These are phyloP conservation scores for Aspergillus novofumigatus DNA, from an alignment of 2,329 filamentous ascomycete genomes.

Conservation along the genomic window DNA sequence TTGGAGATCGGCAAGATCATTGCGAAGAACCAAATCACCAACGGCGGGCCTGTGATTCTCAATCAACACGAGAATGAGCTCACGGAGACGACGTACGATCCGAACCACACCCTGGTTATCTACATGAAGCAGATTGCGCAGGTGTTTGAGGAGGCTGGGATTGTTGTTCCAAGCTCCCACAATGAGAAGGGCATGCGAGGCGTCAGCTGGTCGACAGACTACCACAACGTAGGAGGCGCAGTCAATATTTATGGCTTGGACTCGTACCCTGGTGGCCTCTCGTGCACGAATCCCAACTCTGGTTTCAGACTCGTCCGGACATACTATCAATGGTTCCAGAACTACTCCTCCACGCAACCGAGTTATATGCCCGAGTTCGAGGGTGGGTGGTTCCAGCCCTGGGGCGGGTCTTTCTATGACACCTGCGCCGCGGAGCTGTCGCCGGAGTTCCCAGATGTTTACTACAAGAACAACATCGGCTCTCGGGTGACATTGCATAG, in stretches of 20 bases:
- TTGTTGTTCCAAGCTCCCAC: constrained; percentile 48
- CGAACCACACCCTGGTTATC: constrained; percentile 45
- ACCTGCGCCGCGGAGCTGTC: constrained; percentile 45
- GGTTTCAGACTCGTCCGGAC: constrained; percentile 50
- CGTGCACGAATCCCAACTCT: constrained; percentile 47
- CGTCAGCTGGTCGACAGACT: constrained; percentile 53
- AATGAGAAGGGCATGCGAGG: constrained; percentile 51
- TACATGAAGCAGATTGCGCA: constrained; percentile 52
- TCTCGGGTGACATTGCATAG: constrained; percentile 48
- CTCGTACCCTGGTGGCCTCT: constrained; percentile 38
- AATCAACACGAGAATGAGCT: constrained; percentile 54
- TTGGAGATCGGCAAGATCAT: constrained; percentile 46
- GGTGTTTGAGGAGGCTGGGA: constrained; percentile 44
- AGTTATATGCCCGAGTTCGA: constrained; percentile 53
- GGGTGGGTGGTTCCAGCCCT: constrained; percentile 52
- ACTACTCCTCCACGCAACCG: constrained; percentile 52
- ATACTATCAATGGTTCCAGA: constrained; percentile 57
- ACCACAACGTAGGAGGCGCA: constrained; percentile 52
- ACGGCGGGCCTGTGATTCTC: constrained; percentile 49
- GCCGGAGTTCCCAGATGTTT: constrained; percentile 50
- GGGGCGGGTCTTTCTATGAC: constrained; percentile 52
- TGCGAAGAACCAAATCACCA: constrained; percentile 48
- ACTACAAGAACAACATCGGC: constrained; percentile 54
- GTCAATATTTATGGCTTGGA: constrained; percentile 42
- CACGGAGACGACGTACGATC: constrained; percentile 41